phyloP scores from a whole-genome alignment of 2,329 filamentous ascomycete species.

The Talaromyces rugulosus region DNA sequence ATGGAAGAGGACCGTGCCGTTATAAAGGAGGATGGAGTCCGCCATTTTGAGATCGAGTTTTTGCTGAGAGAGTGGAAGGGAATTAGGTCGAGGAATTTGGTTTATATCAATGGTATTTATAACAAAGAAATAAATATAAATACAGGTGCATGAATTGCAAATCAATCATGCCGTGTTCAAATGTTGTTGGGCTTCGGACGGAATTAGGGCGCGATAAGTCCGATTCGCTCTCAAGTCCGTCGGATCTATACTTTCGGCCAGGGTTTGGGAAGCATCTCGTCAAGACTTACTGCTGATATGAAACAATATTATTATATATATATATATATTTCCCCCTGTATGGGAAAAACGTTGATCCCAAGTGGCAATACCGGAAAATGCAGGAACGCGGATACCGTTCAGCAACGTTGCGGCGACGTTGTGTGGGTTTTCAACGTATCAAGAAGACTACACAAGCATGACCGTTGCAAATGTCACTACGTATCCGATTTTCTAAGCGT shows the following conservation, averaged over 20 bases:
- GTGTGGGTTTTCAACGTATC: no score
- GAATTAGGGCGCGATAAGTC: not conserved
- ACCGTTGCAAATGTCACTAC: no score
- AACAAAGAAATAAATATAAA: no score
- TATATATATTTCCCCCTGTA: not conserved
- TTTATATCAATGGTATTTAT: no score
- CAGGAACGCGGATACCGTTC: no score
- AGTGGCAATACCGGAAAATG: no score
- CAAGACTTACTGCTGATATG: no score
- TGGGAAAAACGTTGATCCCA: not conserved
- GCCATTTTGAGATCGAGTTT: not conserved
- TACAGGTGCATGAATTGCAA: not conserved
- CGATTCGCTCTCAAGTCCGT: no score
- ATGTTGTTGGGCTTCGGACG: not conserved
- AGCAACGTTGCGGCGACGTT: no score
- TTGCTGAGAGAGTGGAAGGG: not conserved
- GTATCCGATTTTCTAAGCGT: no score
- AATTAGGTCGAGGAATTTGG: no score
- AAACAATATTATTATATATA: not conserved
- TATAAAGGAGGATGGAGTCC: not conserved
- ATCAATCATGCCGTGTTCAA: not conserved
- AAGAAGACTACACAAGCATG: no score
- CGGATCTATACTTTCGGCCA: not conserved
- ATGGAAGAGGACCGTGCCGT: slow-evolving; percentile 5
- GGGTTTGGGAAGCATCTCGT: not conserved